Conservation (phyloP, 768 basidiomycete species). For the Naganishia antarctica region DNA sequence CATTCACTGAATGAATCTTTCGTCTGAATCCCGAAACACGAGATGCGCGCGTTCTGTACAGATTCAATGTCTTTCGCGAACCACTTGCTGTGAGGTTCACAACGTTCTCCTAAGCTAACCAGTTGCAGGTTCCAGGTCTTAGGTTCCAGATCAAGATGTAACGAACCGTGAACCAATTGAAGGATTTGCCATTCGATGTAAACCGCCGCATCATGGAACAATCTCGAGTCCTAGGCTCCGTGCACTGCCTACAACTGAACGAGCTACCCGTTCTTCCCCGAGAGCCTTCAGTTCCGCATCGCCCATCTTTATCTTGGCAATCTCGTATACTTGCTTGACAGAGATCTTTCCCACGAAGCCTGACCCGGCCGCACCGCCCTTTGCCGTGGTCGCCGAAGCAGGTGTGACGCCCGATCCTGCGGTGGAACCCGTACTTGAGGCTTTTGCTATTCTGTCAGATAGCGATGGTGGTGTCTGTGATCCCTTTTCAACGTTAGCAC, state of each 20-base stretch:
- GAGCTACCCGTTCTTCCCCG: conserved; percentile 77
- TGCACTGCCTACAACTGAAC: conserved; percentile 82
- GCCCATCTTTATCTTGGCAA: conserved; percentile 89
- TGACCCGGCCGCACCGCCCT: conserved; percentile 26
- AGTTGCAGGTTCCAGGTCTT: no score
- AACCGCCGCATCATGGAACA: conserved; percentile 63
- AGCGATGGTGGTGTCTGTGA: conserved; percentile 66
- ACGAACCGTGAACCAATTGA: no score
- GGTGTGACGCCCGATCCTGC: conserved; percentile 4
- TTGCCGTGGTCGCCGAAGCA: background rate
- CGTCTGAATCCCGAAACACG: no score
- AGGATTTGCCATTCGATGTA: no score
- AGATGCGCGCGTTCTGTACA: no score
- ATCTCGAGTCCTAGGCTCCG: conserved; percentile 84
- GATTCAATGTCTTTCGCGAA: no score
- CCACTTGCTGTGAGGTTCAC: no score
- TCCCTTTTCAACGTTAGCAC: conserved; percentile 84
- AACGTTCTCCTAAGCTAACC: no score
- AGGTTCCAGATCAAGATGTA: no score
- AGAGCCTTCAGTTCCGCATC: conserved; percentile 86
- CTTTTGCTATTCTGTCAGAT: conserved; percentile 56
- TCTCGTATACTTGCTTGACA: conserved; percentile 97
- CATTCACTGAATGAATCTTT: no score
- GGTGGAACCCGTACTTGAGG: conserved; percentile 7
- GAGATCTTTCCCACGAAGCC: conserved; percentile 64